Evolutionary conservation across 805 yeast genomes (phyloP), one percentile per base, ranked within the genome.

Genomic region (Candida verbasci): DNA sequence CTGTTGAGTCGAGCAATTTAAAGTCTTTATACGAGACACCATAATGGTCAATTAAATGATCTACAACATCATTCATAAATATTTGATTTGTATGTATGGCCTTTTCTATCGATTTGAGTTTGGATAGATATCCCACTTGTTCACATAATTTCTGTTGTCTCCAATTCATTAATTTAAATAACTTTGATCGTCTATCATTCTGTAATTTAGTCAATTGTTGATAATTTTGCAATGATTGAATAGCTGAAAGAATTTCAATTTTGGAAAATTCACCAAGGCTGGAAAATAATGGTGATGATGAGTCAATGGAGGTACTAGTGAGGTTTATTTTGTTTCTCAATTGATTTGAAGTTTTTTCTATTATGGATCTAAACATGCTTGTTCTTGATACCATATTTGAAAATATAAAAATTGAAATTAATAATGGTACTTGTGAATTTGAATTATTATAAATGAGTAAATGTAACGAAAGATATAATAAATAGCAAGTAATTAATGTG

Each of bases 61-160:
- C 51, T 0, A 75, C 74, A 4, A 86, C 58, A 2, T 56, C 64
- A 14, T 60, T 52, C 9, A 82, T 48, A 2, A 83, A 44, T 3
- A 45, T 44, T 36, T 68, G 70, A 55, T 87, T 86, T 9, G 48
- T 50, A 4, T 46, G 55, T 4, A 79, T 66, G 9, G 70, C 60
- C 1, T 45, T 41, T 40, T 82, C 86, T 1, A 80, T 66, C 6
- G 49, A 44, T 12, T 64, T 55, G 34, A 85, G 55, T 45, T 83
- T 78, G 15, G 63, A 57, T 20, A 70, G 43, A 60, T 84, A 80
- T 0, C 82, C 80, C 1, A 74, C 65, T 17, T 68, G 58, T 9
- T 62, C 65, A 17, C 78, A 77, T 22, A 76, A 52, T 10, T 66
- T 58, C 49, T 80, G 85, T 44, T 80, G 86, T 36, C 73, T 59